phyloP scores from a whole-genome alignment of 169 alveolate genomes.

The Eimeria necatrix region DNA sequence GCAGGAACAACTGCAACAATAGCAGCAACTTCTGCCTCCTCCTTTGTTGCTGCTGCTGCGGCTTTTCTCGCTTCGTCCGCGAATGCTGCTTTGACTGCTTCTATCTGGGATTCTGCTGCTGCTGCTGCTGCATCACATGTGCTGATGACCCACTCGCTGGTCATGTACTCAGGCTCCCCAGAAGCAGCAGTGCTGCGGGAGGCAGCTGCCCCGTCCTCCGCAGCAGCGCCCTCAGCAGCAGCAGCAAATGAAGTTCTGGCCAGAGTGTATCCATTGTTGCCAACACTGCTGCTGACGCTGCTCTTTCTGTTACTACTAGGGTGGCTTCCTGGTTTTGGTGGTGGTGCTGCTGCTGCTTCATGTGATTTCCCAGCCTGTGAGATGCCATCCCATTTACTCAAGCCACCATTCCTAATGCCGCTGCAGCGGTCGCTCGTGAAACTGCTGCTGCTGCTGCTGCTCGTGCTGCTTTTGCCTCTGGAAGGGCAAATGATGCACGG shows the following conservation, averaged over 20 bases:
- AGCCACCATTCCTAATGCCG: neutral
- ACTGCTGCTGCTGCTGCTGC: neutral
- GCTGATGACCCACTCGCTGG: neutral
- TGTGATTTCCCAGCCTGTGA: neutral
- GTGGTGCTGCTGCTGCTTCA: neutral
- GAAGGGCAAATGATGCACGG: neutral
- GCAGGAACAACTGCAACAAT: neutral
- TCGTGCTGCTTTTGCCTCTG: neutral
- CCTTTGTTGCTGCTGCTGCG: neutral
- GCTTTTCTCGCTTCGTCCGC: neutral
- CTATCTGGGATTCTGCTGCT: neutral
- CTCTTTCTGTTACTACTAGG: neutral
- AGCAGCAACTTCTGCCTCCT: neutral
- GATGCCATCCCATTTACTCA: neutral
- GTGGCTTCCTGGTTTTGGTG: neutral
- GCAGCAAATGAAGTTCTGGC: neutral
- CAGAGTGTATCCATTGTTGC: neutral
- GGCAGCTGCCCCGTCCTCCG: neutral
- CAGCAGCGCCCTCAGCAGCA: neutral
- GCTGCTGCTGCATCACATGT: neutral
- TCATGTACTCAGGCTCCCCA: neutral
- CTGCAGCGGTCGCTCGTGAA: neutral
- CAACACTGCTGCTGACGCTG: neutral
- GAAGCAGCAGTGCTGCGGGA: neutral
- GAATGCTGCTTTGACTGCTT: neutral